These are phyloP conservation scores for Nyssa sinensis DNA, from an alignment of 148 eudicot genomes.

Conservation along the genomic window DNA sequence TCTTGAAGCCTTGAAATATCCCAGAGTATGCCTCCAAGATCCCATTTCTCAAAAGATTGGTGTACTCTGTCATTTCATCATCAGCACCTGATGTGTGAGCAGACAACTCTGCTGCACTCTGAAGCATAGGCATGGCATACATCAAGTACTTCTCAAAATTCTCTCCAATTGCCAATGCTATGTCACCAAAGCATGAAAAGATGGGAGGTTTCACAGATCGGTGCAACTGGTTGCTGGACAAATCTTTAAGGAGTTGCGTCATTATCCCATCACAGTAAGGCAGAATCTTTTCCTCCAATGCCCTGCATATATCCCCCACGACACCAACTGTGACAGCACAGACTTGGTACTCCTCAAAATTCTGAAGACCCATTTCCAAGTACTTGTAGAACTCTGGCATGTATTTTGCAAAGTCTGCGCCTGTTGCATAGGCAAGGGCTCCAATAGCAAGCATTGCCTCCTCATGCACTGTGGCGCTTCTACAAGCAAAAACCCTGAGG, in stretches of 20 bases:
- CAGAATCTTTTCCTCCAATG: constrained; percentile 11
- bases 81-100: not conserved
- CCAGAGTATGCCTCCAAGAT: constrained; percentile 1
- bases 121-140: not conserved
- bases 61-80: not conserved
- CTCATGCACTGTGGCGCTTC: constrained; percentile 9
- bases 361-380: constrained; percentile 20
- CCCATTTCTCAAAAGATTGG: not conserved
- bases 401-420: constrained; percentile 9
- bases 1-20: constrained; percentile 10
- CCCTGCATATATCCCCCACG: constrained; percentile 16
- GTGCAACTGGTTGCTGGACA: constrained; percentile 9
- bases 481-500: constrained; percentile 3
- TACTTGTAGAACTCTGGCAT: constrained; percentile 11
- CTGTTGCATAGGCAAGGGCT: constrained; percentile 11
- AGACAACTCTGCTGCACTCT: not conserved
- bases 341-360: constrained; percentile 15
- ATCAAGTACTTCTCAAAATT: not conserved
- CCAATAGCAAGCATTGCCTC: constrained; percentile 13
- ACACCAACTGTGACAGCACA: constrained; percentile 14
- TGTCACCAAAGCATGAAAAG: not conserved
- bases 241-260: constrained; percentile 11
- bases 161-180: not conserved
- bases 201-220: not conserved
- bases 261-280: constrained; percentile 14